phyloP scores from a whole-genome alignment of 2,329 filamentous ascomycete species.

The Neocucurbitaria cava region DNA sequence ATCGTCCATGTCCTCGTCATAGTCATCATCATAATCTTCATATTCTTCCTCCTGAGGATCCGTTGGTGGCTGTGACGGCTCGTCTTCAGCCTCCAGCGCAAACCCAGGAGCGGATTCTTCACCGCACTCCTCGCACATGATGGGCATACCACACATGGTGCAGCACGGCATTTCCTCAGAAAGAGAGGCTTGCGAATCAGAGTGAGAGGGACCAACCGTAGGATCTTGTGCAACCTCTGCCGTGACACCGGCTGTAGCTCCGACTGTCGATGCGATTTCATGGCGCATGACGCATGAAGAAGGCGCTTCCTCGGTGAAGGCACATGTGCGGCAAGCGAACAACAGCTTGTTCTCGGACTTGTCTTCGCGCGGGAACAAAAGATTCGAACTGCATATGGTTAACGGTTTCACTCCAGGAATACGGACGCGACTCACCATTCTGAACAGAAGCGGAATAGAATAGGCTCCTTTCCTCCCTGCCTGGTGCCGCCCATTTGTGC shows the following conservation, averaged over 20 bases:
- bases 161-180: conserved; percentile 56
- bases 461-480: conserved; percentile 67
- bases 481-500: conserved; percentile 42
- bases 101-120: conserved; percentile 53
- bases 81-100: conserved; percentile 54
- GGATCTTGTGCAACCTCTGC: conserved; percentile 97
- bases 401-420: conserved; percentile 1
- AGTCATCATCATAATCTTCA: conserved; percentile 29
- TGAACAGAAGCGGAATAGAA: conserved; percentile 96
- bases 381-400: conserved; percentile 73
- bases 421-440: conserved; percentile 71
- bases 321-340: conserved; percentile 95
- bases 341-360: conserved; percentile 81
- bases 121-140: conserved; percentile 62
- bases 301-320: conserved; percentile 84
- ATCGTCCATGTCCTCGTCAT: conserved; percentile 40
- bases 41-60: conserved; percentile 28
- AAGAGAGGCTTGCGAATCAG: conserved; percentile 38
- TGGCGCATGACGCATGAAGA: conserved; percentile 96
- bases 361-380: conserved; percentile 97
- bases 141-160: conserved; percentile 64
- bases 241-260: conserved; percentile 95
- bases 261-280: conserved; percentile 86
- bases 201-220: conserved; percentile 78
- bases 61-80: conserved; percentile 27